Evolutionary conservation across 2,329 filamentous ascomycete genomes (phyloP), one percentile per base, ranked within the genome.

Genomic region (Ophiostoma angusticollis): DNA sequence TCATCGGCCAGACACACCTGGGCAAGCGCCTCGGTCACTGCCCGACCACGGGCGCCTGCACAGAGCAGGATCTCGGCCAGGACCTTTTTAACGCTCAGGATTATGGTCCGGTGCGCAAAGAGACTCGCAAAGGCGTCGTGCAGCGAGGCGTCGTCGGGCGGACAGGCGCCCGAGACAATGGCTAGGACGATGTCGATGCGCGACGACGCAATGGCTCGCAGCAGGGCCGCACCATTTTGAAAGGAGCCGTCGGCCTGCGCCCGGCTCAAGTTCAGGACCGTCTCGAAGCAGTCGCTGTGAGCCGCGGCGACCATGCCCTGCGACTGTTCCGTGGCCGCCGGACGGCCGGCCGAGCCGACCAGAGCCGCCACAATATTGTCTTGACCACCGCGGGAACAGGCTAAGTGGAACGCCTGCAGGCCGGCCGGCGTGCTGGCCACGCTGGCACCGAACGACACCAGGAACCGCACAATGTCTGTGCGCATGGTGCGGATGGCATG

Each of bases 11-110:
- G n/a, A n/a, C 64, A 67, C 1, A 71, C 67, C 23, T 65, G 57
- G 6, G 67, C 54, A 1, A 77, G 56, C 0, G 66, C 68, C 22
- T 58, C 54, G 0, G 68, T 62, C 1, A 72, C 54, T 1, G 60
- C 55, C 12, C 70, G 64, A 2, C 74, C 74, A 11, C 61, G 57
- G 1, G 72, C 72, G 0, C 74, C 73, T 1, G 69, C 72, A 38
- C 72, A 75, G 2, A 79, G 58, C 2, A 79, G 50, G 3, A 74
- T 55, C 49, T 78, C 72, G 0, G 68, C 60, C 44, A 78, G 56
- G 3, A 62, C 61, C 30, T 70, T 54, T 48, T 70, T 74, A 23
- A 67, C 63, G 22, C 63, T 60, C 0, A 66, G 63, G 6, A 60
- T 61, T 14, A 72, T 58, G 2, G 63, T 61, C 2, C 62, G 50